Evolutionary conservation across 208 protist species (phyloP).

Genomic region (Trypanosomatidae sp.): DNA sequence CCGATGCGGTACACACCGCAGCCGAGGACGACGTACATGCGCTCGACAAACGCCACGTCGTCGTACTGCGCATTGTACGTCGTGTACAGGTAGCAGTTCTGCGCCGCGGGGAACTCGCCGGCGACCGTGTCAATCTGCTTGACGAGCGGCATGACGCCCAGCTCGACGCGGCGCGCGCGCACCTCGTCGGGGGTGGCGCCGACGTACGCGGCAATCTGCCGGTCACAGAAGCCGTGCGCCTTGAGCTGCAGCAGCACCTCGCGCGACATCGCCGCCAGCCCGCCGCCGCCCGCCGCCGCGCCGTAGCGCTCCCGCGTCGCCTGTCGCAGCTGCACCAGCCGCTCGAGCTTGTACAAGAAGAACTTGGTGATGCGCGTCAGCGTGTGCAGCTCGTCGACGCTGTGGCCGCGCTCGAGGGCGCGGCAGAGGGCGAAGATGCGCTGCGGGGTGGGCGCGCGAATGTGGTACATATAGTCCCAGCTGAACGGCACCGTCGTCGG

Average conservation of each 20-base stretch:
- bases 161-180: conserved; percentile 33
- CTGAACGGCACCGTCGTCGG: background rate
- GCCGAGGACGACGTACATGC: conserved; percentile 91
- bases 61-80: conserved; percentile 91
- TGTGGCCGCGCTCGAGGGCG: conserved; percentile 64
- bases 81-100: conserved; percentile 93
- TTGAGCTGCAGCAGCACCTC: conserved; percentile 72
- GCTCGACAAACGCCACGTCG: conserved; percentile 73
- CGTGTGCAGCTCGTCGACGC: conserved; percentile 84
- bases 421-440: conserved; percentile 78
- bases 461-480: conserved; percentile 76
- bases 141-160: conserved; percentile 83
- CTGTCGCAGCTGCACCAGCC: conserved; percentile 55
- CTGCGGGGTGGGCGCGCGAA: conserved; percentile 60
- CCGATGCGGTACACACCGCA: conserved; percentile 98
- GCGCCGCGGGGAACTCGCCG: conserved; percentile 95
- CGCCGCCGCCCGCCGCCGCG: conserved; percentile 6
- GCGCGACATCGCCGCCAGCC: conserved; percentile 19
- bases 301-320: conserved; percentile 16
- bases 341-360: conserved; percentile 95
- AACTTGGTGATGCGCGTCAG: conserved; percentile 94
- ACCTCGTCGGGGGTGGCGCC: conserved; percentile 31
- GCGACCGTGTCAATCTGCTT: conserved; percentile 97
- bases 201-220: conserved; percentile 77
- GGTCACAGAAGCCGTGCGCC: conserved; percentile 92